These are phyloP conservation scores for Fusarium longipes DNA, from an alignment of 2,329 filamentous ascomycete genomes.

Conservation along the genomic window DNA sequence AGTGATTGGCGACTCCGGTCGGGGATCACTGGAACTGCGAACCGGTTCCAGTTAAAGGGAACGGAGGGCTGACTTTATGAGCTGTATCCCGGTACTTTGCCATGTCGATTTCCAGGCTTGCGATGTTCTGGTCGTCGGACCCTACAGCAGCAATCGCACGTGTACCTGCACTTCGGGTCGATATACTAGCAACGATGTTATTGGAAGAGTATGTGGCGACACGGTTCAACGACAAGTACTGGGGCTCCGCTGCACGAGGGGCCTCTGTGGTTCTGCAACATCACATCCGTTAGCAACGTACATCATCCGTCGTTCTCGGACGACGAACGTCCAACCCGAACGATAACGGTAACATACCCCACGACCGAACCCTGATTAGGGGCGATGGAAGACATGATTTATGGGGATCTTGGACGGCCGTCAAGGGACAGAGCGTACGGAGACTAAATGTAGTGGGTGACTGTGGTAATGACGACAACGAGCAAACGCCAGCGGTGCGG, in stretches of 20 bases:
- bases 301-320: not conserved
- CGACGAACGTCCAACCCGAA: slow-evolving; percentile 5
- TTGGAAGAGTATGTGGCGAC: not conserved
- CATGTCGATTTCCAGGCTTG: slow-evolving; percentile 16
- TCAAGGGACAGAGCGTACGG: not conserved
- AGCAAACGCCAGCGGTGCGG: not conserved
- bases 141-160: not conserved
- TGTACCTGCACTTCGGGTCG: not conserved
- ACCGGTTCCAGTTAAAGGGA: not conserved
- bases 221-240: not conserved
- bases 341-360: slow-evolving; percentile 14
- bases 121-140: not conserved
- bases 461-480: not conserved
- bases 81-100: not conserved
- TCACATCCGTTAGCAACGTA: slow-evolving; percentile 17
- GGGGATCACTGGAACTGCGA: slow-evolving; percentile 7
- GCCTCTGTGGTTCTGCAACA: slow-evolving; percentile 1
- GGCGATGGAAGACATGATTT: slow-evolving; percentile 22
- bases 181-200: slow-evolving; percentile 13
- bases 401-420: not conserved
- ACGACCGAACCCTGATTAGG: slow-evolving; percentile 23
- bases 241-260: slow-evolving; percentile 10
- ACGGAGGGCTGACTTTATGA: not conserved
- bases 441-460: not conserved
- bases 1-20: not conserved